phyloP scores from a whole-genome alignment of 345 rosid species.

The Citrus sp. region DNA sequence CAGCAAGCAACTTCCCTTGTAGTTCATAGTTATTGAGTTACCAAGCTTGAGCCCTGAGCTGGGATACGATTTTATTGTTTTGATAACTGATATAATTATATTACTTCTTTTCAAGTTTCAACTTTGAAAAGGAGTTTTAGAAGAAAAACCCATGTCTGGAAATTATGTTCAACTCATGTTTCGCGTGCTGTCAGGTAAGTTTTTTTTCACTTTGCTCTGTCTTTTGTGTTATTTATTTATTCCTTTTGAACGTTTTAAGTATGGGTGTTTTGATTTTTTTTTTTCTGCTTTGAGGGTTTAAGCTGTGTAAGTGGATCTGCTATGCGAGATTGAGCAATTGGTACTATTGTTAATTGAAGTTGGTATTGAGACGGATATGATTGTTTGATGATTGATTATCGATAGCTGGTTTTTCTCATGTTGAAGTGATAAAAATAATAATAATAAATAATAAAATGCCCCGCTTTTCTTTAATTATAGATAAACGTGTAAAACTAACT shows the following conservation, averaged over 20 bases:
- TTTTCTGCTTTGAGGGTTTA: not conserved
- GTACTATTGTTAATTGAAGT: not conserved
- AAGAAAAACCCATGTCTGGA: conserved; percentile 42
- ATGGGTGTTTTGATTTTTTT: not conserved
- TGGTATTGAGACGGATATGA: not conserved
- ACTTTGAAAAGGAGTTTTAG: conserved; percentile 8
- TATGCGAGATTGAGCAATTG: conserved; percentile 4
- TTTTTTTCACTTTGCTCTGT: conserved; percentile 2
- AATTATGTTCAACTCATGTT: conserved; percentile 27
- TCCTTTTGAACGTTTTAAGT: not conserved
- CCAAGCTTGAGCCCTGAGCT: not conserved
- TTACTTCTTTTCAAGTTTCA: not conserved
- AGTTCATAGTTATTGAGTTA: not conserved
- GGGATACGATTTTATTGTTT: conserved; percentile 12
- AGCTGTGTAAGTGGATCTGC: conserved; percentile 17
- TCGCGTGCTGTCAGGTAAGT: conserved; percentile 49
- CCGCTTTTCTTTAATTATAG: not conserved
- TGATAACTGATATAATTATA: not conserved
- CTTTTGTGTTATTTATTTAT: not conserved
- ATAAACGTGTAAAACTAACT: not conserved
- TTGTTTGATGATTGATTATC: conserved; percentile 2
- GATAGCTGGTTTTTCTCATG: not conserved
- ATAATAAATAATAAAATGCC: not conserved
- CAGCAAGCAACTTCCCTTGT: not conserved
- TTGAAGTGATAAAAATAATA: not conserved